Conservation (phyloP, 129 eudicot genomes). For the Centaurea solstitialis region DNA sequence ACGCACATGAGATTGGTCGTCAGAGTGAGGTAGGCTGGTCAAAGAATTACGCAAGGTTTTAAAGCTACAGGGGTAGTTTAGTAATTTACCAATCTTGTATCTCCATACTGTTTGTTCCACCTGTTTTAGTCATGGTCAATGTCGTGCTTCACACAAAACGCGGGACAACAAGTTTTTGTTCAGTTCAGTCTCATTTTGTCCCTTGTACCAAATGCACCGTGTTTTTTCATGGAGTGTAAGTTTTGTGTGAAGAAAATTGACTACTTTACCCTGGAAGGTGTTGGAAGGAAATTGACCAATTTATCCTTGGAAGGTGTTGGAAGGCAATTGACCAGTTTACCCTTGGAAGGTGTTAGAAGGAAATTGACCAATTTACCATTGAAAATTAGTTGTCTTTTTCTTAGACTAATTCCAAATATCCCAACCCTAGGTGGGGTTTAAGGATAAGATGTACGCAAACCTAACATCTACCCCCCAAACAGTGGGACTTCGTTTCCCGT, state of each 20-base stretch:
- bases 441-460: no score
- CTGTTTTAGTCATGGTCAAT: not conserved
- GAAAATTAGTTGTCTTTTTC: not conserved
- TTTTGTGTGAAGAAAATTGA: not conserved
- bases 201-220: not conserved
- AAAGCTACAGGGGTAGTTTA: not conserved
- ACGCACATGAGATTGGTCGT: no score
- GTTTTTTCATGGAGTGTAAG: not conserved
- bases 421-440: no score
- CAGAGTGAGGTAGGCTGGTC: no score
- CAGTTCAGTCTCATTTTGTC: not conserved
- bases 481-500: no score
- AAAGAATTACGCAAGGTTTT: not conserved
- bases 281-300: not conserved
- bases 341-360: not conserved
- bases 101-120: not conserved
- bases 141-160: not conserved
- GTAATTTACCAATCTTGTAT: not conserved
- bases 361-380: conserved; percentile 10
- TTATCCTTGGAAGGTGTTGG: not conserved
- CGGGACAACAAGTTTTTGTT: not conserved
- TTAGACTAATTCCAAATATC: no score
- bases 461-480: no score
- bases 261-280: not conserved
- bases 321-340: not conserved